Conservation (phyloP, 768 basidiomycete species). For the Rhizopogon vinicolor region DNA sequence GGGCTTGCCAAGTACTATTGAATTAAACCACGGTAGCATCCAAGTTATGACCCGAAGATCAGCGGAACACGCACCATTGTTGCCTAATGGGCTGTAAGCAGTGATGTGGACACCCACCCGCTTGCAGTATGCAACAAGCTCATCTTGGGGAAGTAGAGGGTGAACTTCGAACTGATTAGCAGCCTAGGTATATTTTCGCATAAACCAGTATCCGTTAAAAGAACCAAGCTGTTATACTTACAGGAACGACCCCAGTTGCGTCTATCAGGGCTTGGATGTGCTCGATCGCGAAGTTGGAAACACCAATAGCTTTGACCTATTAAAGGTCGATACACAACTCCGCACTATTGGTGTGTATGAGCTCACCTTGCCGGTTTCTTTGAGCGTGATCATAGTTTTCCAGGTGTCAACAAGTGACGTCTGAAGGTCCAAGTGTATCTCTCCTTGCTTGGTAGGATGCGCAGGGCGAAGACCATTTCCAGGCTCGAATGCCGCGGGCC, state of each 20-base stretch:
- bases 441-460: slow-evolving; percentile 39
- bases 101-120: slow-evolving; percentile 66
- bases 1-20: slow-evolving; percentile 53
- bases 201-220: slow-evolving; percentile 1
- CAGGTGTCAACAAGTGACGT: slow-evolving; percentile 75
- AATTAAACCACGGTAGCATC: background rate
- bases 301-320: slow-evolving; percentile 67
- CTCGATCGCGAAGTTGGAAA: slow-evolving; percentile 77
- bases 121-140: slow-evolving; percentile 66
- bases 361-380: slow-evolving; percentile 59
- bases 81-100: slow-evolving; percentile 75
- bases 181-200: slow-evolving; percentile 26
- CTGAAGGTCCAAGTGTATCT: slow-evolving; percentile 51
- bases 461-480: slow-evolving; percentile 52
- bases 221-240: slow-evolving; percentile 23
- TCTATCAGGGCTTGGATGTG: slow-evolving; percentile 63
- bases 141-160: slow-evolving; percentile 72
- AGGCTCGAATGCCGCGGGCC: slow-evolving; percentile 68
- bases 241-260: slow-evolving; percentile 71
- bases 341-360: background rate
- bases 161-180: slow-evolving; percentile 85
- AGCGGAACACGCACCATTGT: slow-evolving; percentile 53
- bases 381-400: slow-evolving; percentile 73
- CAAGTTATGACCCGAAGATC: background rate
- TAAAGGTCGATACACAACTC: background rate